Evolutionary conservation across 2,329 filamentous ascomycete genomes (phyloP), one percentile per base, ranked within the genome.

Genomic region (Aspergillus ruber): DNA sequence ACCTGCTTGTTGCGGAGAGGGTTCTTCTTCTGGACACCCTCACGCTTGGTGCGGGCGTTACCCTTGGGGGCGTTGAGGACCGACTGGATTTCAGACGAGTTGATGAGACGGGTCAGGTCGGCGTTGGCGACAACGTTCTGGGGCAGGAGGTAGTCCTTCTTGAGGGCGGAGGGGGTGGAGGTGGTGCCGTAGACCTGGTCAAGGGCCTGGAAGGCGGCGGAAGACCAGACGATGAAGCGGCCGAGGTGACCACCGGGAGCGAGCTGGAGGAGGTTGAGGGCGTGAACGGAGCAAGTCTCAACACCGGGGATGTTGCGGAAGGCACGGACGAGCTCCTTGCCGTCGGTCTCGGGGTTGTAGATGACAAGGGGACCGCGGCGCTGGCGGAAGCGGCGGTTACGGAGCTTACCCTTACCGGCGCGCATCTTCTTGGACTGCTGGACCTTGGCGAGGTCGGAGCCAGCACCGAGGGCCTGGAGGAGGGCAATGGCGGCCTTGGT

Each of bases 251-350:
- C 94, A 82, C 93, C 93, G 63, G 93, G 93, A 61, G 93, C 93
- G 72, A 98, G 89, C 83, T 98, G 93, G 74, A 98, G 89, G 68
- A 97, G 90, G 84, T 97, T 96, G 68, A 98, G 84, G 59, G 89
- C 80, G 78, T 86, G 90, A 75, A 96, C 90, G 63, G 90, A 85
- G 70, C 82, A 90, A 60, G 90, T 95, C 87, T 98, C 93, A 62
- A 97, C 90, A 79, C 93, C 93, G 68, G 93, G 84, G 70, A 98
- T 87, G 86, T 98, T 98, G 82, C 93, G 90, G 88, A 96, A 96
- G 66, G 90, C 91, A 70, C 81, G 83, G 72, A 91, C 81, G 62
- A 98, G 84, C 72, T 94, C 87, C 80, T 90, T 94, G 78, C 93
- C 90, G 72, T 98, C 94, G 69, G 85, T 82, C 74, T 90, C 88